phyloP scores from a whole-genome alignment of 2,329 filamentous ascomycete species.

The Fusarium tricinctum region DNA sequence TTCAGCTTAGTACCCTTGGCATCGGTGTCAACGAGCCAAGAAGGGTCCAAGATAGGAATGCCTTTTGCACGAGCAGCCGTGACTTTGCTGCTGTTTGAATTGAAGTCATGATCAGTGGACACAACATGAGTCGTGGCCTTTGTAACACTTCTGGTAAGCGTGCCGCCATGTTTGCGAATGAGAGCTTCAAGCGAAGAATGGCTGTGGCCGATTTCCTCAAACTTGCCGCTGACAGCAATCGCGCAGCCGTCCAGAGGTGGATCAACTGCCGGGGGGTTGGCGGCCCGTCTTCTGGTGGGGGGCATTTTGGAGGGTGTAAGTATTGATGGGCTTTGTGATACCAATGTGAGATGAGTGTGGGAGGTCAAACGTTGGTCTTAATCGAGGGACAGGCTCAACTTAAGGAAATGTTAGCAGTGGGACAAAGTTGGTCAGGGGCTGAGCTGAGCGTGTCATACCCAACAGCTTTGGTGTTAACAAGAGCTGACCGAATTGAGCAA shows the following conservation, averaged over 20 bases:
- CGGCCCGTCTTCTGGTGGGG: conserved; percentile 43
- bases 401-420: conserved; percentile 34
- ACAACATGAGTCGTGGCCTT: conserved; percentile 69
- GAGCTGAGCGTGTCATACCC: conserved; percentile 35
- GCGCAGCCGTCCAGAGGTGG: conserved; percentile 62
- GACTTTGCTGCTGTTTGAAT: conserved; percentile 66
- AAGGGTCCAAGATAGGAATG: conserved; percentile 68
- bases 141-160: conserved; percentile 62
- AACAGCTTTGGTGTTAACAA: conserved; percentile 37
- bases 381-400: conserved; percentile 14
- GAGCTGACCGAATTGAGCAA: conserved; percentile 44
- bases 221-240: conserved; percentile 72
- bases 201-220: conserved; percentile 66
- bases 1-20: conserved; percentile 45
- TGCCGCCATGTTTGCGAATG: conserved; percentile 65
- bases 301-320: conserved; percentile 36
- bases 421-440: conserved; percentile 41
- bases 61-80: conserved; percentile 61
- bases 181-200: conserved; percentile 63
- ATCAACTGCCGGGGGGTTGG: conserved; percentile 39
- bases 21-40: conserved; percentile 74
- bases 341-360: neutral
- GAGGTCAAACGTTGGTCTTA: conserved; percentile 1
- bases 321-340: neutral
- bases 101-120: conserved; percentile 66